These are phyloP conservation scores for Podaxis carcinomalis DNA, from an alignment of 768 basidiomycete genomes.

Conservation along the genomic window DNA sequence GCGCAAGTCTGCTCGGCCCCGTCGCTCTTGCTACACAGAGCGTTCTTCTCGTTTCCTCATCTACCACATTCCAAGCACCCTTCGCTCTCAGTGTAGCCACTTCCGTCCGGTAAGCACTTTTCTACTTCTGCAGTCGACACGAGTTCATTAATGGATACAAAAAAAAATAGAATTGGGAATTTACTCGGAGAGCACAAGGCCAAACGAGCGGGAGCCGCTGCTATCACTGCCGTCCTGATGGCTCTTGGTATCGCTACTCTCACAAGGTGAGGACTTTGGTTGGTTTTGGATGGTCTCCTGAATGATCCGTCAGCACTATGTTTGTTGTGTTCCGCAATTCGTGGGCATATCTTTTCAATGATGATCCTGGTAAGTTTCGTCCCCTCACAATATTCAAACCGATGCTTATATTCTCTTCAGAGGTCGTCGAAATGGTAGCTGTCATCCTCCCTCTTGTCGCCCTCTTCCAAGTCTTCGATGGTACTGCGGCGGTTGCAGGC, in stretches of 20 bases:
- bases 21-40: constrained; percentile 84
- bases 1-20: constrained; percentile 65
- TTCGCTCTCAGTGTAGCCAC: constrained; percentile 79
- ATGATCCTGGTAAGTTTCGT: constrained; percentile 44
- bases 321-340: constrained; percentile 57
- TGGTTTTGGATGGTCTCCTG: background rate
- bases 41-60: constrained; percentile 72
- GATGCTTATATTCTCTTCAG: constrained; percentile 22
- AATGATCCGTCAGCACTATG: constrained; percentile 33
- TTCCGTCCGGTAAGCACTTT: constrained; percentile 64
- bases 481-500: constrained; percentile 56
- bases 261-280: constrained; percentile 44
- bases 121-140: background rate
- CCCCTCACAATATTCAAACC: background rate
- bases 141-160: background rate
- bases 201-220: constrained; percentile 65
- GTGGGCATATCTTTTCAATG: constrained; percentile 76
- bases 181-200: constrained; percentile 79
- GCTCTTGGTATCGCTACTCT: constrained; percentile 60
- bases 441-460: constrained; percentile 72
- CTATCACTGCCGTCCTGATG: constrained; percentile 61
- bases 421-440: constrained; percentile 58
- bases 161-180: constrained; percentile 68
- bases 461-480: constrained; percentile 86
- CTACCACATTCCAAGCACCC: constrained; percentile 78